Evolutionary conservation across 345 rosid species (phyloP).

Genomic region (Hibiscus mutabilis): DNA sequence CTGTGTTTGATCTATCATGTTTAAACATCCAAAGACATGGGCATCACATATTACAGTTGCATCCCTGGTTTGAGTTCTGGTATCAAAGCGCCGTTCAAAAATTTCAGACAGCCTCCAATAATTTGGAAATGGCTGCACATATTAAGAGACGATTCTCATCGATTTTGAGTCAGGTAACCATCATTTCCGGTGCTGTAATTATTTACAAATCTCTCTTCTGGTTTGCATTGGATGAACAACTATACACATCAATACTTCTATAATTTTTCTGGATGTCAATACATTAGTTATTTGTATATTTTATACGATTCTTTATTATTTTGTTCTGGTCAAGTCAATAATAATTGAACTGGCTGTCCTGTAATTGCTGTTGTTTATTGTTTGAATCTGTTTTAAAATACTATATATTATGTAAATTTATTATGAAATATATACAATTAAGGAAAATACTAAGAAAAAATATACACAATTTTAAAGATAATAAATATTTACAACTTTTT

Average conservation of each 20-base stretch:
- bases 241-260: background rate
- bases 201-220: background rate
- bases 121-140: background rate
- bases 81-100: background rate
- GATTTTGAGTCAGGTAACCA: conserved; percentile 4
- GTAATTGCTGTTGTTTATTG: no score
- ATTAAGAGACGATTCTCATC: background rate
- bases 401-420: no score
- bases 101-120: background rate
- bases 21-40: background rate
- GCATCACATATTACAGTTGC: conserved; percentile 1
- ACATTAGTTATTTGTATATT: no score
- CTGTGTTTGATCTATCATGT: background rate
- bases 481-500: no score
- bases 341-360: no score
- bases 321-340: no score
- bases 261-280: background rate
- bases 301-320: no score
- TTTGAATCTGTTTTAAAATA: no score
- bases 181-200: background rate
- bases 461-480: no score
- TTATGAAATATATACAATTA: no score
- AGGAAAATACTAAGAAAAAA: no score
- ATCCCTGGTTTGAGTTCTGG: background rate
- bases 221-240: background rate